A percentile compares a stretch with the other conserved stretches of the same genome.
Evolutionary conservation across 2,329 filamentous ascomycete species (phyloP).

Genomic region (Ophiostoma triangulosporum): DNA sequence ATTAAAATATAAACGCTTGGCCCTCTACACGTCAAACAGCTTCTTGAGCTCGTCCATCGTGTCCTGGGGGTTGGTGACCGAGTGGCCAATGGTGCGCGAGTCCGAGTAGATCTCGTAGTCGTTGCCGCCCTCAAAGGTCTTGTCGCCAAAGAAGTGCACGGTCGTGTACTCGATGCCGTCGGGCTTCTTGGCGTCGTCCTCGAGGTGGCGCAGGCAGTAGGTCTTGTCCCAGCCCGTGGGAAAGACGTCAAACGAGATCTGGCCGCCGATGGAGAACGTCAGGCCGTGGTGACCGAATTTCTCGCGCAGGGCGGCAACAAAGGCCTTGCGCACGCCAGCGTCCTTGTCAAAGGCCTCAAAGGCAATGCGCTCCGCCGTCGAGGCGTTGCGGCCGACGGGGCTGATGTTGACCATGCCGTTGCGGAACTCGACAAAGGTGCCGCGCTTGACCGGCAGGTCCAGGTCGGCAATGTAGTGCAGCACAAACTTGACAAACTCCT

Average conservation of each 20-base stretch:
- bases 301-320: conserved; percentile 65
- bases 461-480: conserved; percentile 76
- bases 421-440: conserved; percentile 77
- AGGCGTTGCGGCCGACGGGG: conserved; percentile 78
- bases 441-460: conserved; percentile 70
- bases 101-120: conserved; percentile 91
- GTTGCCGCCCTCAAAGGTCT: conserved; percentile 81
- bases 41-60: conserved; percentile 70
- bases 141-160: conserved; percentile 98
- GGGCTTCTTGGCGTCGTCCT: conserved; percentile 58
- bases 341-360: conserved; percentile 72
- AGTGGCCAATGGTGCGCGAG: conserved; percentile 68
- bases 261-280: conserved; percentile 88
- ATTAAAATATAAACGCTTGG: too few species aligned
- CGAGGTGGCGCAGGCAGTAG: conserved; percentile 82
- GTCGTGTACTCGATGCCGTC: conserved; percentile 67
- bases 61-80: conserved; percentile 69
- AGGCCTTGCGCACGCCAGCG: conserved; percentile 60
- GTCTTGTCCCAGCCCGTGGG: conserved; percentile 97
- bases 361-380: conserved; percentile 62
- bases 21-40: conserved; percentile 48
- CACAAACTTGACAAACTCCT: conserved; percentile 61
- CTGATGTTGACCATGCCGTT: conserved; percentile 86
- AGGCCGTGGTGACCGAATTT: conserved; percentile 72
- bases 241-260: conserved; percentile 98